Evolutionary conservation across 108 stramenopile genomes (phyloP).

Genomic region (Nannochloropsis salina): DNA sequence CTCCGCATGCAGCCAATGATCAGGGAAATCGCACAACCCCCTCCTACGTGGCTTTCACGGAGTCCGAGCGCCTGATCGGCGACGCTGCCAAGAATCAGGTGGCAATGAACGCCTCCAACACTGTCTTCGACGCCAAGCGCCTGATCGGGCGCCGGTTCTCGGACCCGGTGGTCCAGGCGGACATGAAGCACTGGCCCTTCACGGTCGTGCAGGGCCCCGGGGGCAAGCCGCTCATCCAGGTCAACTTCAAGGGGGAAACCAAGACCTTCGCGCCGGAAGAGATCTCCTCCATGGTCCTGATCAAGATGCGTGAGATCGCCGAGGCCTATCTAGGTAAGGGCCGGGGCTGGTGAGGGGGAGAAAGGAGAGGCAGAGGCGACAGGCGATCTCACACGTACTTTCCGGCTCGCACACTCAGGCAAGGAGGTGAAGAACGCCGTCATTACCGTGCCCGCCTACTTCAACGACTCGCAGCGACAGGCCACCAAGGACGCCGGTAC

Average conservation of each 20-base stretch:
- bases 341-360: not conserved
- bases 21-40: conserved; percentile 72
- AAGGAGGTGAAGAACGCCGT: conserved; percentile 96
- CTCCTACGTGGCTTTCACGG: conserved; percentile 73
- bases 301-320: conserved; percentile 97
- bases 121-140: conserved; percentile 97
- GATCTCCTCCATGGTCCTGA: conserved; percentile 97
- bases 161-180: conserved; percentile 83
- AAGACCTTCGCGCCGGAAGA: conserved; percentile 98
- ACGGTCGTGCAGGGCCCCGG: conserved; percentile 77
- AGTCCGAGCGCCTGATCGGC: conserved; percentile 58
- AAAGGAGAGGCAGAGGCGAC: not conserved
- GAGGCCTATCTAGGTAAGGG: conserved; percentile 94
- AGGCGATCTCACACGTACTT: not conserved
- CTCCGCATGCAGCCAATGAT: conserved; percentile 54
- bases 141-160: conserved; percentile 91
- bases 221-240: conserved; percentile 88
- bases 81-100: conserved; percentile 59
- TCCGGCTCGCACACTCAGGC: not conserved
- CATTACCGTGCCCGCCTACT: conserved; percentile 98
- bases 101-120: conserved; percentile 93
- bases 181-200: conserved; percentile 98
- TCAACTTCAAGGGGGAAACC: conserved; percentile 89
- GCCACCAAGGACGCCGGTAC: conserved; percentile 98
- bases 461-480: conserved; percentile 99